Base-by-base conservation (phyloP, 2,329 filamentous ascomycete genomes). In the Fusarium torreyae region DNA sequence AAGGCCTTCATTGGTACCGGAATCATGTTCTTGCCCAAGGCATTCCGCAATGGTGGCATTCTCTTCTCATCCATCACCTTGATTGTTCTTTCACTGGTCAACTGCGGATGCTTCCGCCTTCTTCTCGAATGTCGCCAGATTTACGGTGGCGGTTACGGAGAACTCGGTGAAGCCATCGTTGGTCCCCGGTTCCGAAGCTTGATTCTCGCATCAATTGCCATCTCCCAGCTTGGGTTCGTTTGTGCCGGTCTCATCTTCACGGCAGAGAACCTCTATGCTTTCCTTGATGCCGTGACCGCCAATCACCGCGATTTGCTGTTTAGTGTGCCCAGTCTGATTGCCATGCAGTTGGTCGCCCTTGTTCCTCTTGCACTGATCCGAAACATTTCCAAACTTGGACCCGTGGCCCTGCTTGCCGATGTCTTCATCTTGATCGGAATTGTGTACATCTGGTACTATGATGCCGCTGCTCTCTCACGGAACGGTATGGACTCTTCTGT, bases 1-100 rank as follows among this genome's bases (percentile, higher is more conserved):
- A 94, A 94, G 77, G 91, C 92, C 2, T 94, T 94, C 73, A 87
- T 94, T 56, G 92, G 92, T 48, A 94, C 92, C 1, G 92, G 92
- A 64, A 94, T 94, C 77, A 93, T 94, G 89, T 94, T 94, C 75
- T 78, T 94, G 44, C 92, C 92, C 46, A 94, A 93, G 75, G 92
- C 92, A 0, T 94, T 94, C 80, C 88, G 88, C 74, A 94, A 94
- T 69, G 92, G 92, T 36, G 92, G 92, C 24, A 89, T 94, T 52
- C 81, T 93, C 13, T 94, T 94, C 76, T 93, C 91, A 0, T 90
- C 89, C 0, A 79, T 93, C 50, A 89, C 90, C 1, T 85, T 94
- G 69, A 78, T 94, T 45, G 80, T 83, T 11, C 87, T 94, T 4
- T 89, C 92, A 3, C 76, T 86, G 20, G 80, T 94, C 70, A 92